Percentiles rank a stretch among this genome's conserved stretches.
Conservation (phyloP, 148 eudicot genomes). For the Persicaria tinctoria region DNA sequence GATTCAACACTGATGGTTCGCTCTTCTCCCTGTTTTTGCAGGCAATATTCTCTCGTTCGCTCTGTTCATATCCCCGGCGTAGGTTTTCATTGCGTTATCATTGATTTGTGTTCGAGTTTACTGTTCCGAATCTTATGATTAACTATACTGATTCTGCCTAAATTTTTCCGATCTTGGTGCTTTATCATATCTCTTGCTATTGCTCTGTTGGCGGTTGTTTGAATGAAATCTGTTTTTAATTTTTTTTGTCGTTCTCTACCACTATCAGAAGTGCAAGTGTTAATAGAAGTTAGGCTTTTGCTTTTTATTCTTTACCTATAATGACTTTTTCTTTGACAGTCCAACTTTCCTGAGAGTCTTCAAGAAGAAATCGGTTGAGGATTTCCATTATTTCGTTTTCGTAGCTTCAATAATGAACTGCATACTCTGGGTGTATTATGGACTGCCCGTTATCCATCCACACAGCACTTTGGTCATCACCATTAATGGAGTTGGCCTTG, state of each 20-base stretch:
- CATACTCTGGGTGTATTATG: conserved; percentile 42
- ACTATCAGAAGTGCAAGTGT: neutral
- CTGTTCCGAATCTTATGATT: neutral
- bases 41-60: conserved; percentile 57
- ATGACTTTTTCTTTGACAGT: conserved; percentile 23
- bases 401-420: conserved; percentile 33
- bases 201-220: no score
- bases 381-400: conserved; percentile 31
- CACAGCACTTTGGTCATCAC: conserved; percentile 37
- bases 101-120: neutral
- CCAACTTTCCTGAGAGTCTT: conserved; percentile 39
- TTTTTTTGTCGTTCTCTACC: no score
- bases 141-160: no score
- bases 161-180: no score
- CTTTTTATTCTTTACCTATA: neutral
- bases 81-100: conserved; percentile 16
- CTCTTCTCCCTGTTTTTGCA: conserved; percentile 21
- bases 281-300: neutral
- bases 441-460: conserved; percentile 39
- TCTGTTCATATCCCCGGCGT: conserved; percentile 49
- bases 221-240: no score
- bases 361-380: conserved; percentile 49
- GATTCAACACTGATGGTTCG: neutral
- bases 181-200: no score
- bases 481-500: conserved; percentile 35